phyloP scores from a whole-genome alignment of 2,329 filamentous ascomycete genomes.

The Fusarium buxicola region DNA sequence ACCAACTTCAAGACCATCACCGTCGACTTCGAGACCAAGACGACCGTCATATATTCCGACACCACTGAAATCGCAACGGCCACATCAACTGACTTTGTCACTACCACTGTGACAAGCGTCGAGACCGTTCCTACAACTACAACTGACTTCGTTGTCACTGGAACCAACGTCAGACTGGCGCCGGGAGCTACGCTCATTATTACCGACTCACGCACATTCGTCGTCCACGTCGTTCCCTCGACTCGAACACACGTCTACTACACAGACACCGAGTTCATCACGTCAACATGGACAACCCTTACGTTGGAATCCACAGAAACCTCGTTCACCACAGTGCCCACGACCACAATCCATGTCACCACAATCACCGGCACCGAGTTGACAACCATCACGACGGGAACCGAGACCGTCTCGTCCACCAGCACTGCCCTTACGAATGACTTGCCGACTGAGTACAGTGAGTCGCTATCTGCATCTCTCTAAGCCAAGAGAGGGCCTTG shows the following conservation, averaged over 20 bases:
- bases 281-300: slow-evolving; percentile 12
- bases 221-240: slow-evolving; percentile 10
- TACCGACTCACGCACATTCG: slow-evolving; percentile 9
- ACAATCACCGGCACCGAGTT: slow-evolving; percentile 9
- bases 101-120: slow-evolving; percentile 5
- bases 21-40: slow-evolving; percentile 4
- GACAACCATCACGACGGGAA: slow-evolving; percentile 1
- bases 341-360: slow-evolving; percentile 8
- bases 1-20: slow-evolving; percentile 14
- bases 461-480: not conserved
- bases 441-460: slow-evolving; percentile 7
- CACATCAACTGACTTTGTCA: slow-evolving; percentile 10
- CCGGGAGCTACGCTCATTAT: slow-evolving; percentile 11
- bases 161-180: slow-evolving; percentile 4
- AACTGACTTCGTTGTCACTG: slow-evolving; percentile 9
- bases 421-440: slow-evolving; percentile 5
- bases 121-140: slow-evolving; percentile 15
- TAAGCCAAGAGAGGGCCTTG: too few species aligned
- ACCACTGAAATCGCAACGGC: slow-evolving; percentile 10
- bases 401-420: not conserved
- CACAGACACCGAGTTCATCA: slow-evolving; percentile 7
- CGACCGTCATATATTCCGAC: slow-evolving; percentile 1
- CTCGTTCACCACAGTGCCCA: slow-evolving; percentile 4
- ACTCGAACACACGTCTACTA: slow-evolving; percentile 11
- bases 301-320: slow-evolving; percentile 11